These are phyloP conservation scores for Halenospora varia DNA, from an alignment of 495 filamentous ascomycete genomes.

Conservation along the genomic window DNA sequence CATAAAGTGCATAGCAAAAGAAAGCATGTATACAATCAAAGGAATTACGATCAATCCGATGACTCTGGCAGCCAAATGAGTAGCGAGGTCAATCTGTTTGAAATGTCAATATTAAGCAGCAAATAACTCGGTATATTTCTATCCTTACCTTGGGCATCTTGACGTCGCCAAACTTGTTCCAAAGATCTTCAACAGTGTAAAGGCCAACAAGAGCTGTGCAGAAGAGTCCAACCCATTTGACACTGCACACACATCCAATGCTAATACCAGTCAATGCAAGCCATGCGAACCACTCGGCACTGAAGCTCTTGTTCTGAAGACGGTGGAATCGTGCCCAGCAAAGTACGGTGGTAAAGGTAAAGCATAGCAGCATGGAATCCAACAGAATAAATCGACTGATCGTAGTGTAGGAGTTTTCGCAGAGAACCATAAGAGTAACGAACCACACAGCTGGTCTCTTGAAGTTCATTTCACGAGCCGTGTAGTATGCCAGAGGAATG, in stretches of 20 bases:
- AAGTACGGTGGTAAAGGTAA: conserved; percentile 92
- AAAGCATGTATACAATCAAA: conserved; percentile 84
- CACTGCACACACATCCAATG: conserved; percentile 95
- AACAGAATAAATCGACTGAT: conserved; percentile 97
- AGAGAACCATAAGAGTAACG: conserved; percentile 93
- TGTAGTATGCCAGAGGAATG: conserved; percentile 92
- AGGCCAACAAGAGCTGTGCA: conserved; percentile 90
- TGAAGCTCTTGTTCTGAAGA: conserved; percentile 77
- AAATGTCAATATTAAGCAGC: conserved; percentile 4
- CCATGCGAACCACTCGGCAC: conserved; percentile 87
- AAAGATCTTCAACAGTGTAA: conserved; percentile 94
- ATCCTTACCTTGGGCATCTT: conserved; percentile 76
- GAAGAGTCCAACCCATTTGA: conserved; percentile 97
- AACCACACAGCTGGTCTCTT: conserved; percentile 86
- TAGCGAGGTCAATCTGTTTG: conserved; percentile 62
- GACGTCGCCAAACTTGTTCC: conserved; percentile 95
- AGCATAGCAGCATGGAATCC: conserved; percentile 97
- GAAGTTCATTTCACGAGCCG: conserved; percentile 84
- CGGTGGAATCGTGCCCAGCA: conserved; percentile 96
- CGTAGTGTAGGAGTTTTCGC: conserved; percentile 97
- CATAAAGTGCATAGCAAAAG: conserved; percentile 89
- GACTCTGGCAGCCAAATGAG: conserved; percentile 76
- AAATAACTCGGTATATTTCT: background rate
- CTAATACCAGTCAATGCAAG: conserved; percentile 86
- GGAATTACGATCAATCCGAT: conserved; percentile 86